Evolutionary conservation across 371 early-diverging fungal species (phyloP), one percentile per base, ranked within the genome.

Genomic region (Mucor plumbeus): DNA sequence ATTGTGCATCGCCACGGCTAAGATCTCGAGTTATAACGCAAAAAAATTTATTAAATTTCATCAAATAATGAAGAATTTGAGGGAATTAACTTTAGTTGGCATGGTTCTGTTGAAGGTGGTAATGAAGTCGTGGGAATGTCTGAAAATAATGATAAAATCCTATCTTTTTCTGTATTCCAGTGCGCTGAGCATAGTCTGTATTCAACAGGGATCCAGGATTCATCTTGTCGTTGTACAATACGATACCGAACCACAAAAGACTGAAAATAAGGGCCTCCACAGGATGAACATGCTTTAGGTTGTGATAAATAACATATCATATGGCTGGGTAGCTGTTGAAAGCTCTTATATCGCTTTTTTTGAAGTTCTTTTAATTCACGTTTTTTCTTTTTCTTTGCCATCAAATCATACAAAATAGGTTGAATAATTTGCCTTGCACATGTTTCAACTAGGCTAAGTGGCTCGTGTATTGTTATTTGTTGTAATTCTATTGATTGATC

Each of bases 221-320:
- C 78, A 47, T 74, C 70, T 48, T 68, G 66, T 60, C 87, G 87
- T 53, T 89, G 90, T 19, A 92, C 80, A 44, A 90, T 76, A 34
- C 90, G 85, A 19, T 87, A 82, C 10, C 94, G 85, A 31, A 75
- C 74, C 15, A 85, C 79, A 72, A 70, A 87, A 4, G 76, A 71
- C 19, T 92, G 90, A 76, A 94, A 93, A 69, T 91, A 93, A 17
- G 96, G 95, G 0, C 94, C 95, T n/a, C 87, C 85, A 76, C 98
- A 97, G 71, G 89, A 92, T 7, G 94, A 81, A 74, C 98, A 97
- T 21, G 80, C 71, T 43, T 88, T 82, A 4, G 88, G 91, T 13
- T 83, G 77, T 7, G 82, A 68, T n/a, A 96, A 72, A 69, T 91
- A 93, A 7, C 73, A 57, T 62, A 84, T 79, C 9, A 94, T 39